Conservation (phyloP, 75 land plant genomes). For the Adiantum capillusveneris region DNA sequence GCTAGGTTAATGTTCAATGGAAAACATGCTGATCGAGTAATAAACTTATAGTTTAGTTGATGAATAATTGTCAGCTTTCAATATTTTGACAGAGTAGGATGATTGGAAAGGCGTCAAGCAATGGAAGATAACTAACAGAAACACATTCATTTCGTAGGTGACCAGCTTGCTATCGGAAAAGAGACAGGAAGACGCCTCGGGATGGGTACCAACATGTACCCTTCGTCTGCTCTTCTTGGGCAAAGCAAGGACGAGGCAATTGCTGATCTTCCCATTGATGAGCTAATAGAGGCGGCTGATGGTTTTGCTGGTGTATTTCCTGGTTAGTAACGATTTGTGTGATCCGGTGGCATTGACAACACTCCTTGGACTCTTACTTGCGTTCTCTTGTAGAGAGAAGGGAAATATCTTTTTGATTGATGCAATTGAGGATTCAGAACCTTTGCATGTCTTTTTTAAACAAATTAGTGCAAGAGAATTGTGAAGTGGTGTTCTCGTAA, state of each 20-base stretch:
- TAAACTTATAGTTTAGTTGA: too few relatives aligned
- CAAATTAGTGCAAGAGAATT: too few relatives aligned
- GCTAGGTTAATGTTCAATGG: too few relatives aligned
- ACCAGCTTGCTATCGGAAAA: slow-evolving; percentile 79
- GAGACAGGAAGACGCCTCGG: slow-evolving; percentile 91
- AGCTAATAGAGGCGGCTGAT: slow-evolving; percentile 87
- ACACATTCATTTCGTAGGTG: too few relatives aligned
- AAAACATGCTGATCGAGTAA: too few relatives aligned
- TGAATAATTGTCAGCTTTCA: too few relatives aligned
- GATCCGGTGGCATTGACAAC: neutral
- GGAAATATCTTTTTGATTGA: neutral
- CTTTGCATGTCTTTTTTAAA: neutral
- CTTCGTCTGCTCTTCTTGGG: slow-evolving; percentile 78
- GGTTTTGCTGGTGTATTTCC: slow-evolving; percentile 96
- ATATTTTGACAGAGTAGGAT: too few relatives aligned
- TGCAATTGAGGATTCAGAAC: neutral
- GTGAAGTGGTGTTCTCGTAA: neutral
- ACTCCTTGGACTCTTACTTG: neutral
- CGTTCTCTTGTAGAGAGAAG: neutral
- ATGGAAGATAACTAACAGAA: too few relatives aligned
- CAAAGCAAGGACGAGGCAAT: slow-evolving; percentile 51
- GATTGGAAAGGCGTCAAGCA: too few relatives aligned
- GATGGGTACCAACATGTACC: slow-evolving; percentile 96
- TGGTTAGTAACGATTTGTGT: slow-evolving; percentile 23
- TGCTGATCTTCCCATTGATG: slow-evolving; percentile 65